Evolutionary conservation across 2,329 filamentous ascomycete species (phyloP), one percentile per base, ranked within the genome.

Genomic region (Tricladium varicosporioides): DNA sequence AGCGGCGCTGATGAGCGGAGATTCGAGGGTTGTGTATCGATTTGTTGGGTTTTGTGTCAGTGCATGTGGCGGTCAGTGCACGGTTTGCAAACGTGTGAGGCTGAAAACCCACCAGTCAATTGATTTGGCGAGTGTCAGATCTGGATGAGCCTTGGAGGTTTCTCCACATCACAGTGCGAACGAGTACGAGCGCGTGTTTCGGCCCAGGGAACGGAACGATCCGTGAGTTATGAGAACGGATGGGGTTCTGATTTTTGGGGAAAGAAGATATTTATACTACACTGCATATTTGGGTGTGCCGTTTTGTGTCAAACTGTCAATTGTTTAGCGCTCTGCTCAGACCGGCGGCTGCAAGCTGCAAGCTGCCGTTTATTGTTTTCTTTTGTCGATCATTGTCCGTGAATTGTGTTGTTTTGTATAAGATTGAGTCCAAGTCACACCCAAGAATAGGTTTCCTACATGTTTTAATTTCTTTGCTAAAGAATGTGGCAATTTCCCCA

Each of bases 191-290:
- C 36, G 36, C 36, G 36, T n/a, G 36, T 40, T 40, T 40, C 36
- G 36, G 11, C 11, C n/a, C 36, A 36, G 48, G 15, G 27, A 13
- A 15, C 48, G 48, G 48, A 51, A 43, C 48, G 48, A 51, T 27
- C 48, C 48, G 48, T 51, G 16, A 51, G 8, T 11, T 48, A 5
- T 51, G 48, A 43, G 32, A 51, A 36, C 48, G 48, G 33, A 43
- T 51, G 48, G 48, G 16, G n/a, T 36, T 40, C 32, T 50, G 4
- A 10, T 42, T 51, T 22, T 16, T 19, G 31, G 46, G 16, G 19
- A 4, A 40, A 40, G 46, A 22, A 31, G 46, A 48, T 48, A 48
- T 48, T 48, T 48, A 22, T 48, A 48, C 13, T 27, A 5, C 19
- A 9, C 9, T 48, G 27, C 19, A 48, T 48, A 48, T 48, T n/a